Evolutionary conservation across 2,329 filamentous ascomycete species (phyloP), one percentile per base, ranked within the genome.

Genomic region (Pyricularia pennisetigena): DNA sequence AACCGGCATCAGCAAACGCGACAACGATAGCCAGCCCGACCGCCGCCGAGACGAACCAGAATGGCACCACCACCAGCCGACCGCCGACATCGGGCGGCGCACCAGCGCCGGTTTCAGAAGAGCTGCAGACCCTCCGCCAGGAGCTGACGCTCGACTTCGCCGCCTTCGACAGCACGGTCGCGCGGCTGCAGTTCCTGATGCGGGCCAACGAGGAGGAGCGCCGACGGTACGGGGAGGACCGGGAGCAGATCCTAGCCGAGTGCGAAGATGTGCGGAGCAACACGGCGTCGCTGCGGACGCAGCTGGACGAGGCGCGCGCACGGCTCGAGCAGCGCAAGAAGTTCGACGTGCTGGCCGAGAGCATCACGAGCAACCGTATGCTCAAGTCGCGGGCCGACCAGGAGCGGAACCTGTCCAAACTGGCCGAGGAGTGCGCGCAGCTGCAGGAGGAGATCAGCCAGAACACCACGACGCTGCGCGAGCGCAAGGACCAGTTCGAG

Each of bases 71-170:
- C 57, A 28, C 57, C 23, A 61, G 57, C 23, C 57, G 57, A 26
- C 57, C 57, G 28, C 66, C 69, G 1, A 66, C 66, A 2, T 68
- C 69, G 8, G 68, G 68, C 35, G 29, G 65, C 10, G 54, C 67
- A 57, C 30, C 59, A 29, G 12, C 59, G 41, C 28, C 16, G 65
- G 32, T 30, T 29, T 35, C 66, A 67, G 32, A 59, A 54, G 83
- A 87, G 72, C 84, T 89, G 70, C 81, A 84, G n/a, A 85, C 88
- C 74, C 90, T 96, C 74, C 89, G 88, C 70, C 90, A 96, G 76
- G 93, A 97, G 76, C 85, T 96, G 61, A 88, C 90, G 7, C 87
- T 97, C 71, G 94, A 98, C 78, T 95, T 97, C 74, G 90, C 91
- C 16, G 89, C 92, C 23, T 93, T 97, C 72, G 92, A 97, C 77